These are phyloP conservation scores for Apocynum venetum DNA, from an alignment of 257 asterid genomes.

Conservation along the genomic window DNA sequence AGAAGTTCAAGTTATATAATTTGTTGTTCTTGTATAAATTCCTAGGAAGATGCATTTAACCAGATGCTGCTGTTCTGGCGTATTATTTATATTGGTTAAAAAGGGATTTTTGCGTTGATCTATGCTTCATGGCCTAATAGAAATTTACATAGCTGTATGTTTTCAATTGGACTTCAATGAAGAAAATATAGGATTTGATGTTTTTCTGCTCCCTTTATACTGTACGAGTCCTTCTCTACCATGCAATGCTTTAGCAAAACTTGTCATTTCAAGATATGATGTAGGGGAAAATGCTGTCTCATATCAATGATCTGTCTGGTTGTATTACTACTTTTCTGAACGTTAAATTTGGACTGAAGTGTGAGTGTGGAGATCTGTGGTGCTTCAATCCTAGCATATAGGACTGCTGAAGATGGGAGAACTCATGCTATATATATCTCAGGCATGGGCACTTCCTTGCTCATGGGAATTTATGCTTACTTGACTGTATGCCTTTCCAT, in stretches of 20 bases:
- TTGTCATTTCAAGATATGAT: neutral
- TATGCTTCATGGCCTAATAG: neutral
- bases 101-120: neutral
- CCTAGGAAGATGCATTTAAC: neutral
- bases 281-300: neutral
- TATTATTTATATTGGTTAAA: neutral
- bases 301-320: neutral
- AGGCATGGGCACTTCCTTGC: neutral
- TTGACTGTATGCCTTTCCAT: neutral
- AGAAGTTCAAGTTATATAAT: neutral
- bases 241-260: neutral
- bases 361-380: no score
- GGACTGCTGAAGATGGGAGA: neutral
- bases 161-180: neutral
- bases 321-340: neutral
- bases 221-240: neutral
- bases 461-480: neutral
- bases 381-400: neutral
- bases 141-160: neutral
- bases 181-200: neutral
- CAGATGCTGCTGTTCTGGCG: neutral
- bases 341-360: neutral
- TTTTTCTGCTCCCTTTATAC: neutral
- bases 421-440: neutral
- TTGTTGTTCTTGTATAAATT: neutral